Base-by-base conservation (phyloP, 1,139 yeast species). In the Groenewaldozyma sp. region DNA sequence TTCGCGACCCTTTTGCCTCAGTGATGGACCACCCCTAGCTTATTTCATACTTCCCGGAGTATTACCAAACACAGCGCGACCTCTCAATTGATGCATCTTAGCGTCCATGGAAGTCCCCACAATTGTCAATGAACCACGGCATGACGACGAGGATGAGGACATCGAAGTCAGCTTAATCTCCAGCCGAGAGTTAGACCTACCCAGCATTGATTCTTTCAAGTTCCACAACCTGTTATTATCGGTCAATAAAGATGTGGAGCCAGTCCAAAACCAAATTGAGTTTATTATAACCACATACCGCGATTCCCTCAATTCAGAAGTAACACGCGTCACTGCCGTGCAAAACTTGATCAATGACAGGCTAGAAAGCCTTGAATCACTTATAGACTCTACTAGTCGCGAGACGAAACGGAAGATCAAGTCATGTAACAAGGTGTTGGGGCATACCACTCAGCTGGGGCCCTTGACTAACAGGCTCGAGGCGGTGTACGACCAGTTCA, bases 191-290 rank as follows among this genome's bases (percentile, higher is more conserved):
- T 21, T 17, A n/a, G 33, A 29, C 6, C 36, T 48, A 42, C 54
- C 55, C 9, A 22, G 39, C 1, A 35, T 48, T 9, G 50, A 45
- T 28, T 50, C 45, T 16, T 52, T 52, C 38, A 40, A 37, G 26
- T 49, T 44, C 36, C 26, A 34, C 28, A 35, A 45, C 2, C 37
- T 49, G 3, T 31, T 45, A 14, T 39, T 24, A 13, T 33, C 38
- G 10, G 41, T 41, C 4, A 9, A 26, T 6, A 32, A 42, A 19
- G 49, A 47, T 14, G 37, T 44, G 6, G 39, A 38, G 11, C 35
- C 35, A 13, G 45, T 49, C 13, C 34, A 33, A 4, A 40, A 39
- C 4, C 43, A 48, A 9, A 33, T 51, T 9, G 34, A 39, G n/a
- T 24, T 34, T 10, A 32, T 48, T 19, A 24, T 48, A 6, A 27